Percentiles rank a stretch among this genome's conserved stretches.
Conservation (phyloP, 805 yeast genomes). For the Isabelozyma gotoi region DNA sequence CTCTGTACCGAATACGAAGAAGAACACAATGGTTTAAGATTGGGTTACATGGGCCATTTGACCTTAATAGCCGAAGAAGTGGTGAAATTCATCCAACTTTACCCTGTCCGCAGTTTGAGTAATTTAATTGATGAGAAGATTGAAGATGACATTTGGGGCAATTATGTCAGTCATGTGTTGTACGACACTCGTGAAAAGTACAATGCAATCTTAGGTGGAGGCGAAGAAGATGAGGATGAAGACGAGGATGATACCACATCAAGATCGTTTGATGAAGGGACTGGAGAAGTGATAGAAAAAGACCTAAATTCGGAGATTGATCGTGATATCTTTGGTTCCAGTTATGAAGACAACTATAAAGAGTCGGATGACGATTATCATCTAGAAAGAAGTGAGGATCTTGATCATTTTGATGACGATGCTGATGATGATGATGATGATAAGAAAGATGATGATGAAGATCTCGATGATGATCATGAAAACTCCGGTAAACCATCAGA, state of each 20-base stretch:
- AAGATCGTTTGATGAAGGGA: constrained; percentile 34
- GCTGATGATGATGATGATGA: constrained; percentile 10
- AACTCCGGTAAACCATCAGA: constrained; percentile 3
- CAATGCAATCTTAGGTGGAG: constrained; percentile 91
- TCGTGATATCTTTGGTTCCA: constrained; percentile 27
- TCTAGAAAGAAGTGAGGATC: constrained; percentile 5
- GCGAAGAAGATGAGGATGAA: constrained; percentile 44
- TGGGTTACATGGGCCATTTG: constrained; percentile 96
- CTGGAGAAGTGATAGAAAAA: constrained; percentile 39
- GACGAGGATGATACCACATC: constrained; percentile 26
- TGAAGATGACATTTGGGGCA: constrained; percentile 62
- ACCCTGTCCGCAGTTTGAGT: constrained; percentile 37
- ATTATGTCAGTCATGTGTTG: constrained; percentile 77
- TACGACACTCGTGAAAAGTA: constrained; percentile 91
- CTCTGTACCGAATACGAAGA: constrained; percentile 61
- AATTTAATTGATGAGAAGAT: constrained; percentile 36
- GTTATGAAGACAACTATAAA: constrained; percentile 26
- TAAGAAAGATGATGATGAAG: constrained; percentile 5
- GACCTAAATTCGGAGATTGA: constrained; percentile 30
- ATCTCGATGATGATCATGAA: constrained; percentile 10
- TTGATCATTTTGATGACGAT: too few relatives aligned
- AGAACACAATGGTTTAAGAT: constrained; percentile 53
- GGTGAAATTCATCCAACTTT: constrained; percentile 69
- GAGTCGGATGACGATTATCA: constrained; percentile 16
- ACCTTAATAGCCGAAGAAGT: constrained; percentile 95